phyloP scores from a whole-genome alignment of 768 basidiomycete species.

The Mycena chlorophos region DNA sequence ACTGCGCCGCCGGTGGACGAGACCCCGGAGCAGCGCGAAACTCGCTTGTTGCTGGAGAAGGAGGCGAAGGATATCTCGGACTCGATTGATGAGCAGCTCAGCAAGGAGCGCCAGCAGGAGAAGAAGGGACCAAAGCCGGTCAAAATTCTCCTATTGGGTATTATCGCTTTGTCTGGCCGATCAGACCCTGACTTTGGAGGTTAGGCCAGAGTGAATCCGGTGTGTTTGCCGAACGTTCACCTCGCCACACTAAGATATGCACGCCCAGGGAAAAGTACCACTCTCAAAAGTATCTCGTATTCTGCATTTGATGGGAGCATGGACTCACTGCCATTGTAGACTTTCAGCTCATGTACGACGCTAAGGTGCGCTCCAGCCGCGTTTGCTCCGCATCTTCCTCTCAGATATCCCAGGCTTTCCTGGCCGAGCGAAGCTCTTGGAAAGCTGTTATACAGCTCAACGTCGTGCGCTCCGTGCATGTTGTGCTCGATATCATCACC shows the following conservation, averaged over 20 bases:
- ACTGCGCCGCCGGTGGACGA: constrained; percentile 58
- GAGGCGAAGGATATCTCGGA: constrained; percentile 59
- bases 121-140: constrained; percentile 49
- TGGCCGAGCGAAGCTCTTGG: constrained; percentile 64
- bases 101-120: constrained; percentile 47
- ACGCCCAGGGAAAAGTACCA: constrained; percentile 71
- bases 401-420: constrained; percentile 45
- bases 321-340: constrained; percentile 33
- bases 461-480: constrained; percentile 64
- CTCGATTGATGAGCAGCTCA: constrained; percentile 63
- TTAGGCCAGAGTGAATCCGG: constrained; percentile 86
- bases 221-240: constrained; percentile 32
- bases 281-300: constrained; percentile 70
- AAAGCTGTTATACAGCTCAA: constrained; percentile 69
- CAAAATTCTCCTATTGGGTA: constrained; percentile 64
- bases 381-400: background rate
- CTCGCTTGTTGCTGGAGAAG: constrained; percentile 47
- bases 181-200: too few species aligned
- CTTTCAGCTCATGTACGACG: constrained; percentile 64
- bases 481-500: constrained; percentile 58
- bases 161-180: background rate
- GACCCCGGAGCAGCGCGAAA: constrained; percentile 43
- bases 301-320: background rate
- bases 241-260: constrained; percentile 1
- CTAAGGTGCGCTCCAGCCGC: constrained; percentile 43